A percentile compares a stretch with the other conserved stretches of the same genome.
These are phyloP conservation scores for Arachis hypogaea DNA, from an alignment of 306 rosid genomes.

Conservation along the genomic window DNA sequence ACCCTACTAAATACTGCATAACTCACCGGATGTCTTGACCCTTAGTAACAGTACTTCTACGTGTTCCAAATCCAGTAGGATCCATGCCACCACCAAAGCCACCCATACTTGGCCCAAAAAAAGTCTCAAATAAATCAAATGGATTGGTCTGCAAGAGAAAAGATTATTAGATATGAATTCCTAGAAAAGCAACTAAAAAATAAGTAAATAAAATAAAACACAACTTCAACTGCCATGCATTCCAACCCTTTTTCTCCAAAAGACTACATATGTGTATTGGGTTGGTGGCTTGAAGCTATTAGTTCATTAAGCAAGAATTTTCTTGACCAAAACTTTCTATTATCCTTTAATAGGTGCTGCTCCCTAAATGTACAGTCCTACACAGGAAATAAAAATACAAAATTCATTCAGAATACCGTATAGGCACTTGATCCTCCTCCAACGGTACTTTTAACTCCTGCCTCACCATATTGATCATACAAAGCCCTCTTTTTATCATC, in stretches of 20 bases:
- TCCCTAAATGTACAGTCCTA: neutral
- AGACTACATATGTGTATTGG: conserved; percentile 6
- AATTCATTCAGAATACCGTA: conserved; percentile 60
- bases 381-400: conserved; percentile 15
- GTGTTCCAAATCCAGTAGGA: conserved; percentile 78
- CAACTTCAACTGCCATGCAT: conserved; percentile 24
- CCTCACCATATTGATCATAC: conserved; percentile 97
- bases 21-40: conserved; percentile 97
- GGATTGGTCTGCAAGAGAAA: conserved; percentile 81
- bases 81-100: conserved; percentile 88
- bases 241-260: conserved; percentile 26
- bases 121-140: conserved; percentile 95
- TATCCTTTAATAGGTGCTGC: conserved; percentile 9
- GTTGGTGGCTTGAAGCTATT: conserved; percentile 7
- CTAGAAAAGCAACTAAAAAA: conserved; percentile 16
- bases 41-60: conserved; percentile 87
- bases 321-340: conserved; percentile 2
- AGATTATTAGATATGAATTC: conserved; percentile 17
- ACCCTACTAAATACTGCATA: conserved; percentile 21
- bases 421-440: conserved; percentile 89
- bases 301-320: conserved; percentile 10
- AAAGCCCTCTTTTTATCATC: conserved; percentile 95
- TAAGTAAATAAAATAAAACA: conserved; percentile 31
- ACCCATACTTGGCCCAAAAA: conserved; percentile 87
- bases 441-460: conserved; percentile 85